phyloP scores from a whole-genome alignment of 305 asterid genomes.

The Solanum aculeatissimum region DNA sequence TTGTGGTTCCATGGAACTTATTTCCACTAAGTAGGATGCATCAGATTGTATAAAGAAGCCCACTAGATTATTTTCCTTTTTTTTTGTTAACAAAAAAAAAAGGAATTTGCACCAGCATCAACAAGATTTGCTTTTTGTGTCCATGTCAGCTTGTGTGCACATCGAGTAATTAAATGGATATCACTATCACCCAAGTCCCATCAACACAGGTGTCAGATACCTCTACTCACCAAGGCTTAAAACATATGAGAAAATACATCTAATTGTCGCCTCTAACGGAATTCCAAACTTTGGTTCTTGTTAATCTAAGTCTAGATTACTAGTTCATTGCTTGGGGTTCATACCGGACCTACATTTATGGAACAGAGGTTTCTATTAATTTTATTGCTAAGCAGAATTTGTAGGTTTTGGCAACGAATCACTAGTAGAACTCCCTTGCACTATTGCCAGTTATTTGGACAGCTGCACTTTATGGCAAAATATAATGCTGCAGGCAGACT shows the following conservation, averaged over 20 bases:
- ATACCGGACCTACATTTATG: neutral
- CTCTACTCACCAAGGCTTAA: neutral
- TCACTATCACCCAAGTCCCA: neutral
- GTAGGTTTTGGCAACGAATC: neutral
- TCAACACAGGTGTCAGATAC: neutral
- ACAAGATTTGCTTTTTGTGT: neutral
- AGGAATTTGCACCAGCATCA: neutral
- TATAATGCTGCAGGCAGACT: neutral
- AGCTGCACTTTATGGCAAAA: neutral
- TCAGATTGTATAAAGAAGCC: neutral
- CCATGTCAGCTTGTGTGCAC: neutral
- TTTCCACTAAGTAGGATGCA: neutral
- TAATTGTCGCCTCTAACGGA: neutral
- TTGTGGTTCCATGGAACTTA: neutral
- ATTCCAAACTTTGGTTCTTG: neutral
- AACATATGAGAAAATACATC: neutral
- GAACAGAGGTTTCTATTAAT: neutral
- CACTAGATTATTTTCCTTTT: neutral
- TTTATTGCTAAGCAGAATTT: neutral
- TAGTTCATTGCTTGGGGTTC: neutral
- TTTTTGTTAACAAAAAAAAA: neutral
- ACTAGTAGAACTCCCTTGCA: neutral
- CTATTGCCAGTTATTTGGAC: neutral
- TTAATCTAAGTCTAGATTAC: neutral
- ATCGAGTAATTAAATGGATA: neutral